Percentiles rank a stretch among this genome's conserved stretches.
Evolutionary conservation across 78 protist species (phyloP).

Genomic region (Protostelium mycophagum): DNA sequence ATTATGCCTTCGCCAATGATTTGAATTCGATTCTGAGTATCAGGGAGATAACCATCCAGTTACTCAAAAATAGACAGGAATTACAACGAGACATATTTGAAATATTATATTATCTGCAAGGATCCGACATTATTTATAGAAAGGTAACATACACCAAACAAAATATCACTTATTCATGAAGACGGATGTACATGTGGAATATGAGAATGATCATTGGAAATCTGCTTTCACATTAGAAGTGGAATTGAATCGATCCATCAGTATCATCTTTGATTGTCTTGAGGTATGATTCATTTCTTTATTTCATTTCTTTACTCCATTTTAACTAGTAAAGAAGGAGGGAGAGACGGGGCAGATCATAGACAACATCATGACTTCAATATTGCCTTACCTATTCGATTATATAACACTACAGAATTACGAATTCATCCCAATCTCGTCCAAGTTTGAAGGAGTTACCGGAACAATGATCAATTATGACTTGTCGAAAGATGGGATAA

Average conservation of each 20-base stretch:
- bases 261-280: background rate
- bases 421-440: background rate
- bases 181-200: background rate
- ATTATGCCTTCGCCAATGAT: background rate
- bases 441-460: background rate
- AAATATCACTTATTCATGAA: too few species aligned
- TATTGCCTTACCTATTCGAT: background rate
- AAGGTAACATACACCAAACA: too few species aligned
- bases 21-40: background rate
- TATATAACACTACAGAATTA: background rate
- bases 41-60: background rate
- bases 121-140: background rate
- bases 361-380: background rate
- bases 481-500: background rate
- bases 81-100: background rate
- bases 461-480: background rate
- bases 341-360: background rate
- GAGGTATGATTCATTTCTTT: too few species aligned
- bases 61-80: background rate
- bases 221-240: background rate
- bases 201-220: background rate
- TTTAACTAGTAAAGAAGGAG: background rate
- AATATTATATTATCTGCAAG: background rate
- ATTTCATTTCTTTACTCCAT: too few species aligned
- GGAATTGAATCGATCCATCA: background rate